phyloP scores from a whole-genome alignment of 192 early-diverging fungal species.

The Tieghemiomyces parasiticus region DNA sequence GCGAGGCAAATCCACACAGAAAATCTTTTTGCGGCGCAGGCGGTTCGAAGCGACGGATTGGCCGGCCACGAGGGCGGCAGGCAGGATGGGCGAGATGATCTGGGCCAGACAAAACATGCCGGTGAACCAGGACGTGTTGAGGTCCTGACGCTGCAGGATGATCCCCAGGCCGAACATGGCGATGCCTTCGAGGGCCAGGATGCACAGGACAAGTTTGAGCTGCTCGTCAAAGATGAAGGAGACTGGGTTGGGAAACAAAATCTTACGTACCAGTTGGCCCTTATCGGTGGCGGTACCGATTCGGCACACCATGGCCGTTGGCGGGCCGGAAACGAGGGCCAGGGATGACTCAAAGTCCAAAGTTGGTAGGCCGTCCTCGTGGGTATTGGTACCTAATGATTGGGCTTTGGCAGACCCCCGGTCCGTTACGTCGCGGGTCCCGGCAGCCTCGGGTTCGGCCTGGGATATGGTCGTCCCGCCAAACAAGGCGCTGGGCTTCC shows the following conservation, averaged over 20 bases:
- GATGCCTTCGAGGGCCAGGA: slow-evolving; percentile 23
- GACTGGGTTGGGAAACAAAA: slow-evolving; percentile 46
- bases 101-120: slow-evolving; percentile 49
- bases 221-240: slow-evolving; percentile 62
- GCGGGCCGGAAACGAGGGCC: slow-evolving; percentile 31
- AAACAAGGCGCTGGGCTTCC: slow-evolving; percentile 23
- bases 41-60: slow-evolving; percentile 37
- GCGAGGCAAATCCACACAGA: slow-evolving; percentile 42
- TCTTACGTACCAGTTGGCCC: slow-evolving; percentile 48
- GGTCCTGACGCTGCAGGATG: slow-evolving; percentile 25
- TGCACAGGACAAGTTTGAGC: slow-evolving; percentile 40
- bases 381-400: too few relatives aligned
- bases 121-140: slow-evolving; percentile 49
- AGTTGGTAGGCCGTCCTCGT: too few relatives aligned
- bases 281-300: slow-evolving; percentile 36
- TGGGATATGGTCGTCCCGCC: slow-evolving; percentile 42
- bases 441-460: slow-evolving; percentile 20
- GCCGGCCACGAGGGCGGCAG: slow-evolving; percentile 43
- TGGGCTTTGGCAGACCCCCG: too few relatives aligned
- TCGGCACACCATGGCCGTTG: slow-evolving; percentile 26
- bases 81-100: slow-evolving; percentile 44
- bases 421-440: too few relatives aligned
- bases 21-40: slow-evolving; percentile 34
- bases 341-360: too few relatives aligned
- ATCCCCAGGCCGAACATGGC: slow-evolving; percentile 25